Conservation (phyloP, 805 yeast species). For the Saturnispora hagleri region DNA sequence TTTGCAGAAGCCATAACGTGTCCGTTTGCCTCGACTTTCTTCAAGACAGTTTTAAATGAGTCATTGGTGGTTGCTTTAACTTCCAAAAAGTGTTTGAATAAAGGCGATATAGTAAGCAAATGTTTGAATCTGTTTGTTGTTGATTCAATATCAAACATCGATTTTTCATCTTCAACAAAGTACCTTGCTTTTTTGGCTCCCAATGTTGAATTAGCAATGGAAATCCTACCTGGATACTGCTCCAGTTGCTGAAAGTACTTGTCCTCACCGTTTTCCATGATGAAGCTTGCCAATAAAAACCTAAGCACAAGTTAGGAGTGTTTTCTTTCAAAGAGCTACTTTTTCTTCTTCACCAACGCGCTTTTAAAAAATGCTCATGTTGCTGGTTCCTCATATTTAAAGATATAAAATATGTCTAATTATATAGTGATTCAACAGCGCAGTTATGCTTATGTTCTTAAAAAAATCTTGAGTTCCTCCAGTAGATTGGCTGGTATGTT, state of each 20-base stretch:
- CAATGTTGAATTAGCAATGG: neutral
- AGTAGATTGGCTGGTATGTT: conserved; percentile 24
- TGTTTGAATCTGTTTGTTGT: conserved; percentile 62
- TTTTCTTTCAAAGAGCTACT: neutral
- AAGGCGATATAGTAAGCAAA: conserved; percentile 52
- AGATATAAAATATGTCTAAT: neutral
- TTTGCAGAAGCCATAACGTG: conserved; percentile 9
- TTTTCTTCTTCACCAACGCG: neutral
- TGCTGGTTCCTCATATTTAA: neutral
- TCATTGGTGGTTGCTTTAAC: conserved; percentile 56
- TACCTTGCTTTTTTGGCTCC: conserved; percentile 8
- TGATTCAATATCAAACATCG: conserved; percentile 41
- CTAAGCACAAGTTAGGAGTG: neutral
- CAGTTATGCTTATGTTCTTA: conserved; percentile 1
- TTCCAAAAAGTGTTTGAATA: conserved; percentile 61
- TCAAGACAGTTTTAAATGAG: conserved; percentile 43
- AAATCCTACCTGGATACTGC: neutral
- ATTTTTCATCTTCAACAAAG: conserved; percentile 27
- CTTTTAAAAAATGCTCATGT: neutral
- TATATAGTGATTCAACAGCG: neutral
- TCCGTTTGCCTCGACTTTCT: conserved; percentile 24
- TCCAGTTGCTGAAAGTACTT: neutral
- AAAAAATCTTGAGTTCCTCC: conserved; percentile 25
- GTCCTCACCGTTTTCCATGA: neutral
- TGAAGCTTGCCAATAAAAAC: neutral